phyloP scores from a whole-genome alignment of 108 stramenopile species.

The Skeletonema marinoi region DNA sequence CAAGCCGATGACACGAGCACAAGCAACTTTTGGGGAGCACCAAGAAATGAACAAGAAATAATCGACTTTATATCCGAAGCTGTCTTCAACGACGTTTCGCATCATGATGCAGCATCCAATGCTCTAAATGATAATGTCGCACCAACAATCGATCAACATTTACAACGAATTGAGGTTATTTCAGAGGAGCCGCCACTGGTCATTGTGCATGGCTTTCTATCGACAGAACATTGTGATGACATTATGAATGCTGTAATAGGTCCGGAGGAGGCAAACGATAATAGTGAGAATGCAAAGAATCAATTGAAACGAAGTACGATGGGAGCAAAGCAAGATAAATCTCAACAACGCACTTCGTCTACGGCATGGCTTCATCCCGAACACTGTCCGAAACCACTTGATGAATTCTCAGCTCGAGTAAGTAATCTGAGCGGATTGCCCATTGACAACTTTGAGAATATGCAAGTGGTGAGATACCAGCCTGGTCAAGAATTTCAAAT shows the following conservation, averaged over 20 bases:
- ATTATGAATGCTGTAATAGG: constrained; percentile 29
- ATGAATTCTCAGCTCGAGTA: constrained; percentile 24
- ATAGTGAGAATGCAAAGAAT: constrained; percentile 1
- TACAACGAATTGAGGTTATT: constrained; percentile 30
- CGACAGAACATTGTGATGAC: constrained; percentile 19
- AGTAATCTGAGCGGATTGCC: constrained; percentile 41
- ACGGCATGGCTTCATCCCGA: constrained; percentile 49
- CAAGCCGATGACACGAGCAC: neutral
- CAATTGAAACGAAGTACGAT: constrained; percentile 40
- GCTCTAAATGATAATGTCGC: neutral
- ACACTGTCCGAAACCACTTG: constrained; percentile 23
- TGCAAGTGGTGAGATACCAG: constrained; percentile 53
- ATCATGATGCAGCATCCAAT: neutral
- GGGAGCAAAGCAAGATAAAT: constrained; percentile 22
- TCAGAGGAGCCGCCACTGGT: constrained; percentile 29
- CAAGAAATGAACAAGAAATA: constrained; percentile 22
- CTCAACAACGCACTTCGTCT: constrained; percentile 35
- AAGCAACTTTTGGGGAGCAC: constrained; percentile 22
- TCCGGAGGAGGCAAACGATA: neutral
- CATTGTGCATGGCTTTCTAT: constrained; percentile 27
- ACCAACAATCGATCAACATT: neutral
- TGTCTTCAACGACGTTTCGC: constrained; percentile 10
- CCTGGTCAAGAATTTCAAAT: constrained; percentile 49
- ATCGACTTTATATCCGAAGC: constrained; percentile 23
- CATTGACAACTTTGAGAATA: constrained; percentile 50